Percentiles rank a stretch among this genome's conserved stretches.
Evolutionary conservation across 140 eudicot genomes (phyloP).

Genomic region (Oenanthe javanica): DNA sequence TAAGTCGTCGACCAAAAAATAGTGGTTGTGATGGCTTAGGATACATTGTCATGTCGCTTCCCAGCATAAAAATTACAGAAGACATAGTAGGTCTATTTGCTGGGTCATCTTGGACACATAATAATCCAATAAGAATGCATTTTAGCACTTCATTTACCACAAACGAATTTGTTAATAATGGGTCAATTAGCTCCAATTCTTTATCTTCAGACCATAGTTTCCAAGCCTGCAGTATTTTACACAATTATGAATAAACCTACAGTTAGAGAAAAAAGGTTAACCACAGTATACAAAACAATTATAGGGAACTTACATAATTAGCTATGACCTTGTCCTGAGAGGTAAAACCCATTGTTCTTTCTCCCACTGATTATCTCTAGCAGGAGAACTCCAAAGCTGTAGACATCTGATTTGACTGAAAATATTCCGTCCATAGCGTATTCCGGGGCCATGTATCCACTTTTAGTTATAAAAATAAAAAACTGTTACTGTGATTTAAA

Average conservation of each 20-base stretch:
- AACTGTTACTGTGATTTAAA: neutral
- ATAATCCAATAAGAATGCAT: slow-evolving; percentile 10
- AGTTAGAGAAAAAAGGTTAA: neutral
- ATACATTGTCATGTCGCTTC: slow-evolving; percentile 7
- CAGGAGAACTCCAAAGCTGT: slow-evolving; percentile 16
- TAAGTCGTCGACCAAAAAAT: neutral
- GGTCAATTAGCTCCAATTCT: neutral
- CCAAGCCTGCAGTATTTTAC: slow-evolving; percentile 11
- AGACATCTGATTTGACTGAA: slow-evolving; percentile 16
- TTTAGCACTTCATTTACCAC: neutral
- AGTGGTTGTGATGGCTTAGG: slow-evolving; percentile 15
- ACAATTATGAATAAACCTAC: neutral
- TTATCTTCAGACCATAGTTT: neutral
- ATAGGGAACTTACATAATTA: slow-evolving; percentile 5
- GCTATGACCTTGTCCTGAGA: slow-evolving; percentile 10
- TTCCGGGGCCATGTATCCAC: neutral
- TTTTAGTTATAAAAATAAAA: neutral
- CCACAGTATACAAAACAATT: neutral
- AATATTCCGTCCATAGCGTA: slow-evolving; percentile 15
- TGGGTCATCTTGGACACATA: slow-evolving; percentile 6
- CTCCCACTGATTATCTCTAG: slow-evolving; percentile 18
- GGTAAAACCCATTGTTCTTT: slow-evolving; percentile 15
- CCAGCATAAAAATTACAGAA: slow-evolving; percentile 17
- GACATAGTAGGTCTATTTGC: slow-evolving; percentile 24
- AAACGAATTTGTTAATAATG: neutral